Evolutionary conservation across 2,329 filamentous ascomycete genomes (phyloP), one percentile per base, ranked within the genome.

Genomic region (Colletotrichum gigasporum): DNA sequence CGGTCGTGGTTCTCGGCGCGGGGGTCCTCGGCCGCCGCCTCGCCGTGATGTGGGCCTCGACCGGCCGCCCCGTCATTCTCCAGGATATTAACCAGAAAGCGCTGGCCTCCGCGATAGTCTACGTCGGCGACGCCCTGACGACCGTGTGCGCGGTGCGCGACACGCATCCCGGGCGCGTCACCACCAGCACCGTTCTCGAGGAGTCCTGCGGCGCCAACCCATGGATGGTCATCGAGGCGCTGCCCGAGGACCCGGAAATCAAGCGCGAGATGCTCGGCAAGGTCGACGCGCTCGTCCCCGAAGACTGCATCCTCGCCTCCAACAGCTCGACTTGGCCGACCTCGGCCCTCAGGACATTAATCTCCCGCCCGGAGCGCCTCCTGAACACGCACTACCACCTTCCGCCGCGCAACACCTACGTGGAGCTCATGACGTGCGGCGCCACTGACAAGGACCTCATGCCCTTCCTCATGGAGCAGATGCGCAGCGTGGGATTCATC

Each of bases 21-120:
- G 79, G 79, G 10, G 76, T 79, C 22, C 71, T 80, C 2, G 79
- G 79, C 34, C 72, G 77, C 10, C 76, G 79, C 6, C 70, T 80
- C 3, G 78, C 76, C 69, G 66, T 69, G n/a, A 45, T 77, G 66
- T 70, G 64, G 73, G 55, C 70, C 68, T 68, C 77, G 68, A 65
- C 72, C 67, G 20, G 55, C 37, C 56, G 75, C 47, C 66, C 72
- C 3, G 73, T 75, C 4, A 69, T 71, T 16, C 50, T 75, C 55
- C 71, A 74, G 57, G 73, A 75, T 67, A 66, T 66, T 16, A 70
- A 70, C 6, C 39, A 56, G 3, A 63, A 68, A 4, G 71, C 69
- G 1, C 68, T 74, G 10, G 37, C 59, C 11, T 69, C 69, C 0
- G 71, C 74, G 1, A 63, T 76, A 9, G 69, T 70, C 26, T 79